Evolutionary conservation across 345 rosid species (phyloP), one percentile per base, ranked within the genome.

Genomic region (Raphanus sativus): DNA sequence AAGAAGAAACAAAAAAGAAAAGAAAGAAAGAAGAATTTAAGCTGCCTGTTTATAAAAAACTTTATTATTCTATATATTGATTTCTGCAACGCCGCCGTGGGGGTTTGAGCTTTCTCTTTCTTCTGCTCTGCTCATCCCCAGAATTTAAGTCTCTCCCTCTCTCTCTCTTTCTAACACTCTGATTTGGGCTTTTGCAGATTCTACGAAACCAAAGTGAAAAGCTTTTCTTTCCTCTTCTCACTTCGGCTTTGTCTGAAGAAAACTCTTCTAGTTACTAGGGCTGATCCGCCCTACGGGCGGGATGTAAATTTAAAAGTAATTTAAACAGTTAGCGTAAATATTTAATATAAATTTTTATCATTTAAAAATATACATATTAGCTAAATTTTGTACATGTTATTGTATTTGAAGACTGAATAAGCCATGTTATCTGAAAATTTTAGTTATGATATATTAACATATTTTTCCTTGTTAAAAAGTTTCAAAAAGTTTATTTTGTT

Each of bases 41-140:
- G 70, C 30, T 61, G 29, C 21, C 54, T 69, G 16, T 17, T 70
- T 62, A 69, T 80, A 29, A 69, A 69, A 42, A 38, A 42, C 52
- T 56, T 48, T 81, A 65, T 25, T 69, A 26, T 26, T 79, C 24
- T 64, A 71, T 63, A 68, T 69, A 68, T 42, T 42, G 76, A 69
- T 77, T 75, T 77, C 88, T 85, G 87, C 96, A 85, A 83, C 88
- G 96, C 96, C 91, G 96, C 87, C 91, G 85, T 86, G 82, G 48
- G 69, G 21, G 68, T 33, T 32, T 78, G 62, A 75, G 78, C 34
- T 73, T 76, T 82, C 82, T 65, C 86, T 84, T 70, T 83, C 83
- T 59, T 67, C 76, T 69, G 66, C 80, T 80, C 86, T 81, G 86
- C 83, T 70, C 77, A 82, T 73, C 78, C 82, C 82, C 28, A 62